A percentile compares a stretch with the other conserved stretches of the same genome.
phyloP scores from a whole-genome alignment of 495 filamentous ascomycete species.

The Thermothielavioides terrestris region DNA sequence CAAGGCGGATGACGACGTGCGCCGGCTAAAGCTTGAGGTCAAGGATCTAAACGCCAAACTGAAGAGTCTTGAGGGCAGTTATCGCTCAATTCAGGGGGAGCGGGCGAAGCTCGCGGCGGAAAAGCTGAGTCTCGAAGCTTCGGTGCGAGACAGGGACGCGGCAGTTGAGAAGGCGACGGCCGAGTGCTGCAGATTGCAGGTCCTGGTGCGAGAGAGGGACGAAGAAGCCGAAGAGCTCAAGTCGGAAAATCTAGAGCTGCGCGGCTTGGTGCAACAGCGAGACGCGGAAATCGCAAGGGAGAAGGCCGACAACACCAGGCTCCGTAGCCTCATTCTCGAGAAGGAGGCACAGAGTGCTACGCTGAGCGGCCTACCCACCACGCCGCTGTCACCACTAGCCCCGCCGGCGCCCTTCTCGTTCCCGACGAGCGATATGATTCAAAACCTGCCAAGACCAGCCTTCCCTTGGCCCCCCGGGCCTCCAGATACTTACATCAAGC shows the following conservation, averaged over 20 bases:
- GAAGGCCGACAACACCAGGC: neutral
- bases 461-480: neutral
- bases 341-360: neutral
- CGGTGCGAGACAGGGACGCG: neutral
- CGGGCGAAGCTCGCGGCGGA: neutral
- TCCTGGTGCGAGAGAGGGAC: neutral
- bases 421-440: neutral
- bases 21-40: neutral
- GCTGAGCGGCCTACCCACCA: neutral
- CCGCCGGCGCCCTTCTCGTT: neutral
- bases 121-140: neutral
- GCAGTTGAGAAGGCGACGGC: neutral
- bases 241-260: neutral
- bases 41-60: neutral
- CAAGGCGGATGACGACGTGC: neutral
- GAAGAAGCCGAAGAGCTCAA: neutral
- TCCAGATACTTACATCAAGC: neutral
- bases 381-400: neutral
- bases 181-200: neutral
- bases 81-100: neutral
- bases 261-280: neutral
- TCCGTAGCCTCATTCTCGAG: neutral
- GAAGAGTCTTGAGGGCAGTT: neutral
- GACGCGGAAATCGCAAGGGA: neutral
- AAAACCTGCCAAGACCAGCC: neutral